Evolutionary conservation across 768 basidiomycete genomes (phyloP), one percentile per base, ranked within the genome.

Genomic region (Leccinum aurantiacum): DNA sequence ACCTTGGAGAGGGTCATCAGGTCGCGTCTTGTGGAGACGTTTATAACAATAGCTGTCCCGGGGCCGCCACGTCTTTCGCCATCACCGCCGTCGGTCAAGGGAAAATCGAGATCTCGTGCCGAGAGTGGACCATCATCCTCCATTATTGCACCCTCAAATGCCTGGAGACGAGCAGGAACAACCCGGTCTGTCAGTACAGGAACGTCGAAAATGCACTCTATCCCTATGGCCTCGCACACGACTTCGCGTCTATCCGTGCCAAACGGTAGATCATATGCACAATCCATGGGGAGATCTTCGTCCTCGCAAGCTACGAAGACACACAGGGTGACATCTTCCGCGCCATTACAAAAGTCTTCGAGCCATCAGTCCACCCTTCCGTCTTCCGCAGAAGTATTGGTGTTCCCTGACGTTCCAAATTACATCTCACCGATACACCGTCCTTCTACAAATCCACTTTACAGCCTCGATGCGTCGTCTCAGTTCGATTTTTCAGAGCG

Each of bases 391-490:
- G 60, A 60, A 54, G 52, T 57, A 35, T 53, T 44, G 54, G 48
- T 53, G 15, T 65, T 63, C 38, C 67, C 63, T 11, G 58, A 64
- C 47, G 68, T 74, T 10, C 85, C 90, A 3, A 83, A 90, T 67
- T 95, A 87, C 71, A 80, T 93, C 52, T 96, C 94, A 2, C 80
- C 84, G 0, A 80, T 91, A 53, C 93, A 94, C 70, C 80, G 78
- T 24, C 89, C 93, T 4, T 95, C 94, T 1, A 94, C 89, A 1
- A 91, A 93, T 70, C 95, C 95, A 1, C 73, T 78, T 24, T 96
- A 93, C 65, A 57, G 78, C 1, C 75, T 90, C 17, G 86, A 94
- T 66, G 70, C 79, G 7, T 75, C 68, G 14, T 76, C 80, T 6
- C 71, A 77, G 33, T 73, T 71, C 27, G 85, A 87, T 53, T 87